These are phyloP conservation scores for Gypsophila paniculata DNA, from an alignment of 179 eudicot genomes.

Conservation along the genomic window DNA sequence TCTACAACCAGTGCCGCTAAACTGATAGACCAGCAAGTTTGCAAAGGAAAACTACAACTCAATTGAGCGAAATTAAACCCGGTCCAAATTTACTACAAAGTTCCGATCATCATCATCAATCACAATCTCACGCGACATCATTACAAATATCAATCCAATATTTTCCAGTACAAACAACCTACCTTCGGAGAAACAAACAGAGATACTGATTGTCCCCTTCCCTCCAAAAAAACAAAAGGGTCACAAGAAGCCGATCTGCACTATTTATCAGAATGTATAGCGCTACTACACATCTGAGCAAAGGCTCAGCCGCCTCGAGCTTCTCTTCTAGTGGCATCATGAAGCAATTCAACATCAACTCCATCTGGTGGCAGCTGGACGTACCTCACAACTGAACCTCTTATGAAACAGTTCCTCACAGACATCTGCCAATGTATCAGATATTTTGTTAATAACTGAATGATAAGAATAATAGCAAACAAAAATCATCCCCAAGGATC, in stretches of 20 bases:
- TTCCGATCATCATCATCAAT: not conserved
- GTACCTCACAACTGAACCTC: constrained; percentile 95
- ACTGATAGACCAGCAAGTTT: too few relatives aligned
- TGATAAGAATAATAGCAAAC: not conserved
- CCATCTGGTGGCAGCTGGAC: constrained; percentile 94
- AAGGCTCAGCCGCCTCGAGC: constrained; percentile 76
- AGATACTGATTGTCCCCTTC: constrained; percentile 8
- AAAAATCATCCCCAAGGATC: too few relatives aligned
- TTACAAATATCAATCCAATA: constrained; percentile 1
- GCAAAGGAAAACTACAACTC: too few relatives aligned
- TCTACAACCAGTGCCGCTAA: too few relatives aligned
- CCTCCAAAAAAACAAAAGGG: constrained; percentile 13
- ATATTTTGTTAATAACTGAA: not conserved
- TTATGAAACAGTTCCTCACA: constrained; percentile 93
- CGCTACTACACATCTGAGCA: not conserved
- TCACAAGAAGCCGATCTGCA: constrained; percentile 7
- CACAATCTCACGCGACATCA: constrained; percentile 1
- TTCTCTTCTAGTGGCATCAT: constrained; percentile 97
- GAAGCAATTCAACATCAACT: constrained; percentile 91
- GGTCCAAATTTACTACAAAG: not conserved
- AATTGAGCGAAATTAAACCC: not conserved
- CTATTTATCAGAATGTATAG: constrained; percentile 9
- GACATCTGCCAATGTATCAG: constrained; percentile 51
- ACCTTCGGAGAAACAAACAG: not conserved
- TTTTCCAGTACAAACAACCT: constrained; percentile 9